phyloP scores from a whole-genome alignment of 306 rosid genomes.

The Rubus parviflorus region DNA sequence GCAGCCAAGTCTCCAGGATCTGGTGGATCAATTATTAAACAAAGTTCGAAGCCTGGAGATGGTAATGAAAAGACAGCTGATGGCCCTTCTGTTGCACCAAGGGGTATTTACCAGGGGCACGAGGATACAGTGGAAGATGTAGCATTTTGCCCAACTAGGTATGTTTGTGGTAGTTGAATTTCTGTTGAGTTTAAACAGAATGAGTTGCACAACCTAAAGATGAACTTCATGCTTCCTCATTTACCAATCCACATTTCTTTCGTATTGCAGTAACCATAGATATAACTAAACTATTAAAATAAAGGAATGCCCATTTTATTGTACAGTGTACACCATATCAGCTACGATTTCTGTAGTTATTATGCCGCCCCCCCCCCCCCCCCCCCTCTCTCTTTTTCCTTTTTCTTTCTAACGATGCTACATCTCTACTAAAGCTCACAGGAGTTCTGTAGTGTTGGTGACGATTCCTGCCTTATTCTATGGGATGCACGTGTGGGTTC shows the following conservation, averaged over 20 bases:
- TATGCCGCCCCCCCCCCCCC: background rate
- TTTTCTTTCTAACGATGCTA: constrained; percentile 35
- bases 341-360: constrained; percentile 8
- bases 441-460: constrained; percentile 99
- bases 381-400: too few species aligned
- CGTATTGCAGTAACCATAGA: background rate
- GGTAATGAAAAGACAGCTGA: constrained; percentile 70
- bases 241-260: background rate
- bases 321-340: constrained; percentile 12
- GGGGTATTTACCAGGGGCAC: constrained; percentile 90
- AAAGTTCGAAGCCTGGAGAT: constrained; percentile 49
- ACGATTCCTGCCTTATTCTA: constrained; percentile 92
- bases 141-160: constrained; percentile 97
- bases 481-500: constrained; percentile 98
- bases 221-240: background rate
- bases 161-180: constrained; percentile 21
- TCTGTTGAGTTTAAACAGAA: background rate
- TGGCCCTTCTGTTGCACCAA: constrained; percentile 87
- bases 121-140: constrained; percentile 99
- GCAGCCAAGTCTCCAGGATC: constrained; percentile 54
- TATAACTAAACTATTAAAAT: background rate
- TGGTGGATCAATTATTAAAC: constrained; percentile 67
- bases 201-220: background rate
- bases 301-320: constrained; percentile 1
- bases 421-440: constrained; percentile 68